Percentiles rank a stretch among this genome's conserved stretches.
Evolutionary conservation across 2,329 filamentous ascomycete species (phyloP).

Genomic region (Apiospora kogelbergensis): DNA sequence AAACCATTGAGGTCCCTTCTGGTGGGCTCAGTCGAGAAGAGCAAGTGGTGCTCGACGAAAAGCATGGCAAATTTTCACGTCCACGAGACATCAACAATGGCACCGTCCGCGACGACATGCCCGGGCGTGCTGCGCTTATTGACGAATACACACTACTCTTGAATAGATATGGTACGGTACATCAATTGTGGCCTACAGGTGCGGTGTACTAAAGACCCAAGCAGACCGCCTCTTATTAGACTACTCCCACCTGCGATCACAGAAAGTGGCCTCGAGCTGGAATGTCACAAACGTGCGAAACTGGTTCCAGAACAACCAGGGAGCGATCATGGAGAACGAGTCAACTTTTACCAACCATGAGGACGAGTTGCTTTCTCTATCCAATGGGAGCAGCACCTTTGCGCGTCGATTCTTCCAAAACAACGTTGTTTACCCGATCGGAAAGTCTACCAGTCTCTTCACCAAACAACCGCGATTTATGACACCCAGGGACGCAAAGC

Average conservation of each 20-base stretch:
- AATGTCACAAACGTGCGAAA: background rate
- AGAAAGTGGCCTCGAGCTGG: background rate
- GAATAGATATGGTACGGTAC: background rate
- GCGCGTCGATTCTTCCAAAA: background rate
- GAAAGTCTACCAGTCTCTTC: background rate
- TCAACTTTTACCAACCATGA: background rate
- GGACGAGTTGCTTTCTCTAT: background rate
- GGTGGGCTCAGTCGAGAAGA: background rate
- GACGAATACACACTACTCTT: background rate
- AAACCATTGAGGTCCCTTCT: background rate
- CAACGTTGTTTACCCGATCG: background rate
- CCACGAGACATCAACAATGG: constrained; percentile 3
- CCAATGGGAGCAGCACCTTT: background rate
- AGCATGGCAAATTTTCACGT: background rate
- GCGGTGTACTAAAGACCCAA: background rate
- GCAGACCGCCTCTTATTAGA: background rate
- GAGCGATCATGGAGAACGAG: background rate
- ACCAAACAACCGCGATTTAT: background rate
- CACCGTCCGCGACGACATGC: constrained; percentile 5
- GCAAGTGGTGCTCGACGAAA: background rate
- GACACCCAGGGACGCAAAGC: background rate
- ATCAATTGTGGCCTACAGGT: fast-evolving
- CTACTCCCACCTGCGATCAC: background rate
- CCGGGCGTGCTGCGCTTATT: background rate
- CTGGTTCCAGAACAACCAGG: background rate